Percentiles rank a stretch among this genome's conserved stretches.
Evolutionary conservation across 2,329 filamentous ascomycete genomes (phyloP).

Genomic region (Penicillium decumbens): DNA sequence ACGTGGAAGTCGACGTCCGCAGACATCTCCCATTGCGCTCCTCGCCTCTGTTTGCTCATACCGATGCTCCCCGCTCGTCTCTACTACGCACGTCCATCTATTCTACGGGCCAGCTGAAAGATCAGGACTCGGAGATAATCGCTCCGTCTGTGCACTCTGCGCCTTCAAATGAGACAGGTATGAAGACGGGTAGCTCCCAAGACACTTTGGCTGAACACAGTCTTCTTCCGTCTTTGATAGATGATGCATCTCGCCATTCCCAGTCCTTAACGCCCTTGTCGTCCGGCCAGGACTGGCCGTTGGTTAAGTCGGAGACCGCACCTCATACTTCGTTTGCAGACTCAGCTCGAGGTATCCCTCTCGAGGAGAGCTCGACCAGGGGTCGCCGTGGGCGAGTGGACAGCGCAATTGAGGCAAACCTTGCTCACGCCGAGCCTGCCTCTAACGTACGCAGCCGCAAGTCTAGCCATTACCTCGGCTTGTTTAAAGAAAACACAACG

Average conservation of each 20-base stretch:
- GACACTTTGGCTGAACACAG: conserved; percentile 22
- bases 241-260: conserved; percentile 23
- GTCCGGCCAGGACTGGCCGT: conserved; percentile 18
- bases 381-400: conserved; percentile 50
- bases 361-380: conserved; percentile 40
- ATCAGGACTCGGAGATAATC: conserved; percentile 20
- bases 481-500: conserved; percentile 60
- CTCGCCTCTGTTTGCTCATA: conserved; percentile 24
- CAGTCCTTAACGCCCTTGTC: conserved; percentile 20
- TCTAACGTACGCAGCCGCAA: conserved; percentile 59
- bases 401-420: conserved; percentile 60
- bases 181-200: conserved; percentile 15
- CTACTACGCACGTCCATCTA: conserved; percentile 27
- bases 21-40: conserved; percentile 30
- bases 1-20: conserved; percentile 39
- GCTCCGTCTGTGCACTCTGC: conserved; percentile 19
- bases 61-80: conserved; percentile 23
- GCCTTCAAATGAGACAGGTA: conserved; percentile 24
- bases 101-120: conserved; percentile 23
- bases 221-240: conserved; percentile 27
- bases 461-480: conserved; percentile 60
- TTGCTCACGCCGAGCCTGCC: conserved; percentile 54
- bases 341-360: conserved; percentile 18
- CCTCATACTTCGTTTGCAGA: conserved; percentile 24
- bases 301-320: conserved; percentile 19